Conservation (phyloP, 169 alveolate genomes). For the Sarcocystis neurona region DNA sequence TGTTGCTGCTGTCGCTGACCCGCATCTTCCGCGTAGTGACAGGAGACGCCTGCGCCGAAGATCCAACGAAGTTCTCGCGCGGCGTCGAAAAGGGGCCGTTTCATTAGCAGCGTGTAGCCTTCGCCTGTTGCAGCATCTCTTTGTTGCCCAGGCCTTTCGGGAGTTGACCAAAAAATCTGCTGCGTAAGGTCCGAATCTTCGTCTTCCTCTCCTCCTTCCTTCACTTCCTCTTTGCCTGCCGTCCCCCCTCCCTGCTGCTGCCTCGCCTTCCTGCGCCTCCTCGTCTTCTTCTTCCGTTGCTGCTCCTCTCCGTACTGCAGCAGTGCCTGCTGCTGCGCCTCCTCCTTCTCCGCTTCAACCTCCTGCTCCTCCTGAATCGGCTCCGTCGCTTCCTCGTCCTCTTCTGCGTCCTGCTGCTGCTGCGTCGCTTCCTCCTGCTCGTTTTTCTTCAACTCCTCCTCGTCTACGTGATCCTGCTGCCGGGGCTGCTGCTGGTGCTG, state of each 20-base stretch:
- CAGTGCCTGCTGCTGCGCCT: neutral
- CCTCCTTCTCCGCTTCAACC: neutral
- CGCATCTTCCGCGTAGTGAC: no score
- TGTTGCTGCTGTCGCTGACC: no score
- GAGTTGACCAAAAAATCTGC: neutral
- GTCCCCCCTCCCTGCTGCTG: neutral
- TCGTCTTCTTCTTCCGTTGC: neutral
- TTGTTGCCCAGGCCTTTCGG: neutral
- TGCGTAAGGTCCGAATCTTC: neutral
- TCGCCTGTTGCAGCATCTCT: neutral
- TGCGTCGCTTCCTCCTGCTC: neutral
- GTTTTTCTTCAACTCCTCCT: neutral
- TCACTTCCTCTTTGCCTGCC: neutral
- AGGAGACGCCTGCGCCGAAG: no score
- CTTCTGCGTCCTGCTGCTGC: neutral
- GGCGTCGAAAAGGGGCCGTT: constrained; percentile 24
- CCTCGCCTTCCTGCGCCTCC: neutral
- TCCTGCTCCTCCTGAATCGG: neutral
- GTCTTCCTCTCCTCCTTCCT: neutral
- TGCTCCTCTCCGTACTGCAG: no score
- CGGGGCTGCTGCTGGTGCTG: no score
- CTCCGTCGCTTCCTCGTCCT: neutral
- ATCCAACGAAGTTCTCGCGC: constrained; percentile 34
- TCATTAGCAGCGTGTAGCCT: constrained; percentile 14
- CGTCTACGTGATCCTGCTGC: no score